A percentile compares a stretch with the other conserved stretches of the same genome.
Conservation (phyloP, 208 protist genomes). For the Phytomonas sp. region DNA sequence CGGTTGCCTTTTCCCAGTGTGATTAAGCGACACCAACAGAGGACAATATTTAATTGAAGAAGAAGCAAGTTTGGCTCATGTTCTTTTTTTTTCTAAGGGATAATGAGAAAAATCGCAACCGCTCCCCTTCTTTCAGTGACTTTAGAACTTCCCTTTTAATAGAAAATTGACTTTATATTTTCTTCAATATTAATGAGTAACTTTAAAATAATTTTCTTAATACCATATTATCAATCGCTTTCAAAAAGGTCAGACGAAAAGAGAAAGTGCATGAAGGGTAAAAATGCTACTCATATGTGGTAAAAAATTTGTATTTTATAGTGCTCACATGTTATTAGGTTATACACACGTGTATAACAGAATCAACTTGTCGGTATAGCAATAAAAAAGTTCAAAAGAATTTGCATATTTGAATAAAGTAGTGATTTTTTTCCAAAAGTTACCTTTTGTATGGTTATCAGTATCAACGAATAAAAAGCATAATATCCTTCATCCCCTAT, state of each 20-base stretch:
- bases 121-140: neutral
- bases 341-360: neutral
- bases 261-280: no score
- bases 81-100: neutral
- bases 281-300: neutral
- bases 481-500: neutral
- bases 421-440: neutral
- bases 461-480: neutral
- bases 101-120: neutral
- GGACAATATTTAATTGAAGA: neutral
- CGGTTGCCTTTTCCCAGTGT: neutral
- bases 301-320: neutral
- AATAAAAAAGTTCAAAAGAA: neutral
- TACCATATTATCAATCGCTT: neutral
- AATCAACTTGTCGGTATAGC: neutral
- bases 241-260: neutral
- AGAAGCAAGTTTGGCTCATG: neutral
- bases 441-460: neutral
- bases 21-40: neutral
- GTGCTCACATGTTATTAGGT: neutral
- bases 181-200: neutral
- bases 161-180: neutral
- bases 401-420: neutral
- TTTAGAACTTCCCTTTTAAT: neutral
- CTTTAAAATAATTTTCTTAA: neutral